Evolutionary conservation across 345 rosid genomes (phyloP), one percentile per base, ranked within the genome.

Genomic region (Cardamine chenopodiifolia): DNA sequence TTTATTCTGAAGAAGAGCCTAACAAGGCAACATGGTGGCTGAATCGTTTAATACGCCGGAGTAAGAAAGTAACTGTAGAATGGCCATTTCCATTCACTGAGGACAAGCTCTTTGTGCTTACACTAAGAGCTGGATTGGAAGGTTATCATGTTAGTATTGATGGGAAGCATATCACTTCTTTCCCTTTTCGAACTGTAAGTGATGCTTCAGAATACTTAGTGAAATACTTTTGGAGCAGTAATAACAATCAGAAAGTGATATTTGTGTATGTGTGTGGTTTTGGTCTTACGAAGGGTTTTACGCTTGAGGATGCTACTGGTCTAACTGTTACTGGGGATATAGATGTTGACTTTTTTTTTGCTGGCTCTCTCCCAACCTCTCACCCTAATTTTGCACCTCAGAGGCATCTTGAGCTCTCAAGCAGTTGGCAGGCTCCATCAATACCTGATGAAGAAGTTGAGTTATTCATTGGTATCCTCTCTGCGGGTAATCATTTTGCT

Each of bases 271-370:
- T 62, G 18, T 39, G 49, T 75, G n/a, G 42, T 57, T 55, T 53
- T 71, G 44, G 62, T n/a, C n/a, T n/a, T n/a, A n/a, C n/a, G 71
- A 82, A 90, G 96, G 93, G 93, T 13, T 90, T 78, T 71, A 81
- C 91, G 17, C 88, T 90, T 22, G 96, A 88, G 82, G 96, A 90
- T 86, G 96, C 96, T 52, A 88, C 93, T 18, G 93, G 90, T 37
- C 79, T 90, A 37, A 83, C 85, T 44, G 68, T 90, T 74, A 86
- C 62, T 15, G 91, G 91, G 7, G 93, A 88, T 18, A 50, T 88
- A 55, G 89, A 88, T 63, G 84, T 88, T n/a, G 85, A 78, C 48
- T 85, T 88, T 12, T 42, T 88, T 56, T 87, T 87, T 70, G 85
- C 89, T 72, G 91, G 88, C 67, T 75, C 91, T 66, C 83, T 90